These are phyloP conservation scores for Ophiosphaerella herpotricha DNA, from an alignment of 2,329 filamentous ascomycete species.

Conservation along the genomic window DNA sequence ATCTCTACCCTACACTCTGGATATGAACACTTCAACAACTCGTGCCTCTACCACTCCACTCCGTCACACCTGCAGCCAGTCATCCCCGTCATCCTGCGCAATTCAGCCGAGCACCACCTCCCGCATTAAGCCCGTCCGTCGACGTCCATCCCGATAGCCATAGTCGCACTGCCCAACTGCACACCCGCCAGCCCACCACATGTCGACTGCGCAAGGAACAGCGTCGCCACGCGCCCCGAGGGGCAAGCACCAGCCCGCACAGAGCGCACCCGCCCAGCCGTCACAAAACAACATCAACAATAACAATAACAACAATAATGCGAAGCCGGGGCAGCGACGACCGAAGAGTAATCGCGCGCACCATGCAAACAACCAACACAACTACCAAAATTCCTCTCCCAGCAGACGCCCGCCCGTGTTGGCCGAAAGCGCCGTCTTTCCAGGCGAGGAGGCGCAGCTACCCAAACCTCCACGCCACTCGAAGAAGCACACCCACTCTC, in stretches of 20 bases:
- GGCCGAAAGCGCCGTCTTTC: conserved; percentile 32
- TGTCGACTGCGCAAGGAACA: conserved; percentile 39
- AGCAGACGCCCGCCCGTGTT: conserved; percentile 18
- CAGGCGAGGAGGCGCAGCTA: conserved; percentile 34
- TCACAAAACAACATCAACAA: conserved; percentile 29
- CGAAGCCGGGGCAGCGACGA: conserved; percentile 27
- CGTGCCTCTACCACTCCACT: conserved; percentile 23
- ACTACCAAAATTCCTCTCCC: conserved; percentile 17
- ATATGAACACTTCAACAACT: conserved; percentile 41
- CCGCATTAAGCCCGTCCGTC: conserved; percentile 25
- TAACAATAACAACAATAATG: conserved; percentile 21
- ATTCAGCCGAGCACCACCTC: conserved; percentile 15
- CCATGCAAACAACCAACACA: conserved; percentile 30
- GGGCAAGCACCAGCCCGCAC: conserved; percentile 36
- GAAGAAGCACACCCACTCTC: conserved; percentile 40
- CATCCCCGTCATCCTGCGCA: conserved; percentile 30
- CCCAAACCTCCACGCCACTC: conserved; percentile 26
- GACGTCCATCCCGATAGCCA: conserved; percentile 34
- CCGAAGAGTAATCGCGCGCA: conserved; percentile 39
- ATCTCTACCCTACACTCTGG: conserved; percentile 33
- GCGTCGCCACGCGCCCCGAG: conserved; percentile 42
- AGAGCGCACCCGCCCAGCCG: conserved; percentile 32
- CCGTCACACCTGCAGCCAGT: conserved; percentile 22
- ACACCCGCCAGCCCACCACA: conserved; percentile 21
- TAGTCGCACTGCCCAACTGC: conserved; percentile 5